These are phyloP conservation scores for Eutrema salsugineum DNA, from an alignment of 441 rosid species.

Conservation along the genomic window DNA sequence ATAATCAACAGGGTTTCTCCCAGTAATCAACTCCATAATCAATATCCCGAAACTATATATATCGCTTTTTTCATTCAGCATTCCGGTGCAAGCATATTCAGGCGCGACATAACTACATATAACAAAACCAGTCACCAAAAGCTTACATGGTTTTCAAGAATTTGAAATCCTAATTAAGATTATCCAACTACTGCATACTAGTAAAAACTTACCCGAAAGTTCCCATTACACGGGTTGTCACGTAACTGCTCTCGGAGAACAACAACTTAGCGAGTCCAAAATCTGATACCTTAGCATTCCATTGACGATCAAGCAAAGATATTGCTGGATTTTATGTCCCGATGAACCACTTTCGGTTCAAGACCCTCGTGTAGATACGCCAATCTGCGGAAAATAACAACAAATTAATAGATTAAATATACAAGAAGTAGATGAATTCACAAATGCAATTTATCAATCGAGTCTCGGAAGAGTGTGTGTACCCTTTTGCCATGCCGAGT, in stretches of 20 bases:
- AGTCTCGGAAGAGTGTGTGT: neutral
- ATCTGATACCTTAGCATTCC: constrained; percentile 94
- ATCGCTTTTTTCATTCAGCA: constrained; percentile 95
- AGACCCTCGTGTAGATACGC: constrained; percentile 99
- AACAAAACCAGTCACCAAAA: constrained; percentile 6
- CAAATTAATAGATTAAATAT: neutral
- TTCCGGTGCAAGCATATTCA: constrained; percentile 98
- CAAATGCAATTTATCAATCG: neutral
- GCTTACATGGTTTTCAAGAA: neutral
- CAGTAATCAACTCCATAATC: constrained; percentile 88
- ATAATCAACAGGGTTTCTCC: constrained; percentile 91
- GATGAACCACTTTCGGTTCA: constrained; percentile 96
- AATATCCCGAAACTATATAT: constrained; percentile 91
- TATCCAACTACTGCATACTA: neutral
- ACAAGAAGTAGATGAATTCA: neutral
- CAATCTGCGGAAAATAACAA: constrained; percentile 43
- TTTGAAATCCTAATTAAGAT: neutral
- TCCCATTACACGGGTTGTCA: constrained; percentile 97
- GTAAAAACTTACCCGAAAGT: constrained; percentile 82
- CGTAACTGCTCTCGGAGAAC: constrained; percentile 78
- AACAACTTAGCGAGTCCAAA: constrained; percentile 96
- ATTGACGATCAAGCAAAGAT: constrained; percentile 86
- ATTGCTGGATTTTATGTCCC: constrained; percentile 92
- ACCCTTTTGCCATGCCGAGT: constrained; percentile 95
- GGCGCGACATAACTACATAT: constrained; percentile 84